Evolutionary conservation across 805 yeast species (phyloP).

Genomic region (Diddensiella caesifluorescens): DNA sequence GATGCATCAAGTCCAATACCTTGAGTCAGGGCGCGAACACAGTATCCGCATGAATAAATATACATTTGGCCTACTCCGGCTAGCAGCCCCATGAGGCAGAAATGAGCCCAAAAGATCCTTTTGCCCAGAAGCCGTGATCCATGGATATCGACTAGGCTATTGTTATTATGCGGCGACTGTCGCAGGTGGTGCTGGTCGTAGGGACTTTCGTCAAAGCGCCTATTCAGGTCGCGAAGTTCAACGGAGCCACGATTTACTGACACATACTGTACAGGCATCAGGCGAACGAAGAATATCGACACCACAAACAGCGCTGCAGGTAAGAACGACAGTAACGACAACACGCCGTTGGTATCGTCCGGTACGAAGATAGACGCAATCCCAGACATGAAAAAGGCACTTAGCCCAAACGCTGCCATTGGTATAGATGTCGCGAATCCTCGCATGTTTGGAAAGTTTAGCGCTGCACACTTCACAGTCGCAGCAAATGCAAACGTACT

Average conservation of each 20-base stretch:
- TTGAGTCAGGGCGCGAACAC: slow-evolving; percentile 45
- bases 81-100: slow-evolving; percentile 44
- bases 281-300: slow-evolving; percentile 14
- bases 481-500: slow-evolving; percentile 62
- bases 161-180: not conserved
- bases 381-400: slow-evolving; percentile 62
- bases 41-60: slow-evolving; percentile 68
- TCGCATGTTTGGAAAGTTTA: slow-evolving; percentile 56
- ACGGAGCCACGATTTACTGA: slow-evolving; percentile 7
- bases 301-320: slow-evolving; percentile 45
- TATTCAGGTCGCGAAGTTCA: slow-evolving; percentile 8
- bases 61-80: slow-evolving; percentile 72
- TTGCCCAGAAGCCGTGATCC: slow-evolving; percentile 17
- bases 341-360: slow-evolving; percentile 54
- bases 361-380: slow-evolving; percentile 49
- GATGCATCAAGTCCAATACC: slow-evolving; percentile 1
- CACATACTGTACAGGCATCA: slow-evolving; percentile 14
- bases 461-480: slow-evolving; percentile 67
- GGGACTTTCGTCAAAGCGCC: not conserved
- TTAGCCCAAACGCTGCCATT: slow-evolving; percentile 65
- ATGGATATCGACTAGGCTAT: slow-evolving; percentile 7
- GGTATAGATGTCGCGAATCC: slow-evolving; percentile 76
- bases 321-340: slow-evolving; percentile 38
- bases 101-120: slow-evolving; percentile 23
- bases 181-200: slow-evolving; percentile 2